These are phyloP conservation scores for Tylopilus rubrobrunneus DNA, from an alignment of 768 basidiomycete genomes.

Conservation along the genomic window DNA sequence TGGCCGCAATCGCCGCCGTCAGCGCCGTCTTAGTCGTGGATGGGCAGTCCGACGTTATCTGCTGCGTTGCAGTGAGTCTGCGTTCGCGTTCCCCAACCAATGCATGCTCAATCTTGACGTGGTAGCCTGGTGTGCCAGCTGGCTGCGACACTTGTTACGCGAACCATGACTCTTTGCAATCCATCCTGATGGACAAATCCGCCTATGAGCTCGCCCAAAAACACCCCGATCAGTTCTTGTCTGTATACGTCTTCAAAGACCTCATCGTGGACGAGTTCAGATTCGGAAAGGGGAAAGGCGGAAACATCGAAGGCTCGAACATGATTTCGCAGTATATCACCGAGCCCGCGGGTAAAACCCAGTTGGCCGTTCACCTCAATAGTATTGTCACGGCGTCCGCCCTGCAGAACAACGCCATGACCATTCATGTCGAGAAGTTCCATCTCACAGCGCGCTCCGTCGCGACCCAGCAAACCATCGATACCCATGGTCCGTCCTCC, in stretches of 20 bases:
- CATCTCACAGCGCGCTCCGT: background rate
- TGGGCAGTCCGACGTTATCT: background rate
- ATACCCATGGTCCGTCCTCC: background rate
- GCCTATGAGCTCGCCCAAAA: background rate
- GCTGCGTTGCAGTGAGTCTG: background rate
- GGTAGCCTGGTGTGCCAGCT: background rate
- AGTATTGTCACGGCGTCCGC: background rate
- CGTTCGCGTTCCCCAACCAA: background rate
- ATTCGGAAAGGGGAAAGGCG: background rate
- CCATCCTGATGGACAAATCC: background rate
- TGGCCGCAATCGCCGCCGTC: background rate
- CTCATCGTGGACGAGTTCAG: conserved; percentile 4
- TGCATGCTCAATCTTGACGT: background rate
- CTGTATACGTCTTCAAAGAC: background rate
- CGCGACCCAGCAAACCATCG: background rate
- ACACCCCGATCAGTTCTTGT: background rate
- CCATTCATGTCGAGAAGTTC: background rate
- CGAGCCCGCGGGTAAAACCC: background rate
- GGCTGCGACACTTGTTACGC: background rate
- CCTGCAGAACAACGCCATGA: background rate
- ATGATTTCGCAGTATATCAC: conserved; percentile 5
- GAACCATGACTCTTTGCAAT: no score
- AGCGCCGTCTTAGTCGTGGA: background rate
- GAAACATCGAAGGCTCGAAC: conserved; percentile 1
- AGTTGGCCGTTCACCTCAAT: conserved; percentile 8